Base-by-base conservation (phyloP, 1,284 basidiomycete genomes). In the Rhodofomes roseus region DNA sequence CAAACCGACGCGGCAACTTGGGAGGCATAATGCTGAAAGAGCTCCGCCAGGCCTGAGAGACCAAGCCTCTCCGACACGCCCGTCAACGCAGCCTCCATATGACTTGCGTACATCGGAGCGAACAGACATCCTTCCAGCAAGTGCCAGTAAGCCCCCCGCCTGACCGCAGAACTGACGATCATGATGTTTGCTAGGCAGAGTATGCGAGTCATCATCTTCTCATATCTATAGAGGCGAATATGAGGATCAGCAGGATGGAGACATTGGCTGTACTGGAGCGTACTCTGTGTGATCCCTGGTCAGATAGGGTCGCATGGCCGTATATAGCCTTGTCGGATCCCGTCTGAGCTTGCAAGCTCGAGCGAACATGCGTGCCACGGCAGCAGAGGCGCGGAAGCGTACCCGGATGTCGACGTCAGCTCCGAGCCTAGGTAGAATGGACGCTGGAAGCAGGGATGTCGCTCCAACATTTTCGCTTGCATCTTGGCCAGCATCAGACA, bases 141-240 rank as follows among this genome's bases (percentile, higher is more conserved):
- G 72, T 96, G 89, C 83, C 90, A 95, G 68, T 96, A 93, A 1
- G 94, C 84, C 0, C 87, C 89, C n/a, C 91, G 83, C n/a, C 96
- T 84, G 12, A 92, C 83, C 1, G 84, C 81, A 1, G 93, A 90
- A 68, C 87, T 92, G 20, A 87, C 82, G 34, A 98, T 81, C 77
- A 96, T 89, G 62, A 92, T 83, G 71, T 98, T 98, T 25, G 89
- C 87, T 29, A 95, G 77, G 62, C 84, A 87, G 16, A 98, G 73
- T 22, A 93, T 80, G 43, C 92, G 84, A 9, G 92, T 93, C 39
- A 95, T 73, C 78, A 95, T 91, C 40, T 78, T 76, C 69, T 97
- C 95, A 65, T 83, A 85, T 57, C 90, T 91, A 60, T 5, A 46
- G 61, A 39, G 51, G 14, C n/a, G 18, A 20, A 18, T n/a, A 31